These are phyloP conservation scores for Pascua guehoae DNA, from an alignment of 1,284 basidiomycete genomes.

Conservation along the genomic window DNA sequence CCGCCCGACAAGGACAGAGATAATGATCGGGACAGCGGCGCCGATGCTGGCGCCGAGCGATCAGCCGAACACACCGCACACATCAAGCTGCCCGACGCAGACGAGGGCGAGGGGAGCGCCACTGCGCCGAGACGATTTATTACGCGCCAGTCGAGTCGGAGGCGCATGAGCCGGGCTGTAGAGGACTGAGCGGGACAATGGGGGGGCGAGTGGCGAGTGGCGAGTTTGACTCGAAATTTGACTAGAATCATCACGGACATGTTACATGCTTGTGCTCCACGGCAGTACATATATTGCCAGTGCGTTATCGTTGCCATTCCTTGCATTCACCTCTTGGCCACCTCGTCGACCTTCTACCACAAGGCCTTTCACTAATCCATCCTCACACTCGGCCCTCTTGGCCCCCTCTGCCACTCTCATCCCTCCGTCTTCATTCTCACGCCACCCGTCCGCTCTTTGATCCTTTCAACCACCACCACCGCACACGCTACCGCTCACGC, in stretches of 20 bases:
- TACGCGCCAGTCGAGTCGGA: neutral
- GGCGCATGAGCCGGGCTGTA: neutral
- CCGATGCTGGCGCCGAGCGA: neutral
- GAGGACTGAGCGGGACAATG: neutral
- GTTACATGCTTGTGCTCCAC: neutral
- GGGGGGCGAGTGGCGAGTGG: too few relatives aligned
- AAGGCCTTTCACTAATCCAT: too few relatives aligned
- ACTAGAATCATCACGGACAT: neutral
- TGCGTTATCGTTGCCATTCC: too few relatives aligned
- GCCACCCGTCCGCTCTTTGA: too few relatives aligned
- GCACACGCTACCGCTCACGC: too few relatives aligned
- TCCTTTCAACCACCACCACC: too few relatives aligned
- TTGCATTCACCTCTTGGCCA: too few relatives aligned
- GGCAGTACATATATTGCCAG: neutral
- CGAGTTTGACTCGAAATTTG: neutral
- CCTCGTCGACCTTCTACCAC: too few relatives aligned
- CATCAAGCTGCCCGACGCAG: neutral
- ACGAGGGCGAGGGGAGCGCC: neutral
- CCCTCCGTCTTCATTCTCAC: too few relatives aligned
- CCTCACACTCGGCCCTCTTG: too few relatives aligned
- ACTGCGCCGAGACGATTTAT: neutral
- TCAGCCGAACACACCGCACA: neutral
- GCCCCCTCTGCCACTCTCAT: too few relatives aligned
- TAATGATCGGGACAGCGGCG: neutral
- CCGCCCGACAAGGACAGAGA: neutral